Base-by-base conservation (phyloP, 768 basidiomycete species). In the Coprinopsis marcescibilis region DNA sequence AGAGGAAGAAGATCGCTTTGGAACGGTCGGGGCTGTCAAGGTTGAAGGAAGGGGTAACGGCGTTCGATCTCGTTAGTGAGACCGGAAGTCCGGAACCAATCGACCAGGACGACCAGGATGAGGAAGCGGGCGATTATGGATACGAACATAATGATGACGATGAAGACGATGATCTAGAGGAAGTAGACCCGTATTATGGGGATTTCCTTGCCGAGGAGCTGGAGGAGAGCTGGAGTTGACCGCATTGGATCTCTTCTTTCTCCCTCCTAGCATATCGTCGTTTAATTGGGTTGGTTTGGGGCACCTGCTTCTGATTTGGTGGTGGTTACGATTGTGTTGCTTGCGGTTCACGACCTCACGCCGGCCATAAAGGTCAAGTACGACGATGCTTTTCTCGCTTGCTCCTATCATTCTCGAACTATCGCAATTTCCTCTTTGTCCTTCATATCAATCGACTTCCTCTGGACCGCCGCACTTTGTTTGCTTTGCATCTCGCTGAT, bases 191-290 rank as follows among this genome's bases (percentile, higher is more conserved):
- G 11, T 75, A 73, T 0, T 79, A 79, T 1, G 74, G 76, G 1
- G 86, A 89, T 59, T 88, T 88, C 59, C 67, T 89, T n/a, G 80
- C 85, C n/a, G 73, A 81, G 30, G 88, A 85, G 57, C 68, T 89
- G 54, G 84, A 80, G 58, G 83, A 83, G 59, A 85, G 88, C 50
- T 78, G 75, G 78, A 82, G 85, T 77, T 89, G 81, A 64, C 55
- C 37, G 4, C 15, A 30, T 41, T 52, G 29, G 30, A 26, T 27
- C 42, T 37, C 32, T 52, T 26, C 34, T 39, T 42, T 45, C 41
- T 34, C 15, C 42, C 42, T 30, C 10, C 21, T 8, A n/a, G 4
- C 30, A n/a, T 25, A 41, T 37, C 17, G 7, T 17, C 30, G n/a
- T n/a, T 32, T 32, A 32, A 32, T 32, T n/a, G n/a, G n/a, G n/a